phyloP scores from a whole-genome alignment of 2,329 filamentous ascomycete species.

The Orbilia blumenaviensis region DNA sequence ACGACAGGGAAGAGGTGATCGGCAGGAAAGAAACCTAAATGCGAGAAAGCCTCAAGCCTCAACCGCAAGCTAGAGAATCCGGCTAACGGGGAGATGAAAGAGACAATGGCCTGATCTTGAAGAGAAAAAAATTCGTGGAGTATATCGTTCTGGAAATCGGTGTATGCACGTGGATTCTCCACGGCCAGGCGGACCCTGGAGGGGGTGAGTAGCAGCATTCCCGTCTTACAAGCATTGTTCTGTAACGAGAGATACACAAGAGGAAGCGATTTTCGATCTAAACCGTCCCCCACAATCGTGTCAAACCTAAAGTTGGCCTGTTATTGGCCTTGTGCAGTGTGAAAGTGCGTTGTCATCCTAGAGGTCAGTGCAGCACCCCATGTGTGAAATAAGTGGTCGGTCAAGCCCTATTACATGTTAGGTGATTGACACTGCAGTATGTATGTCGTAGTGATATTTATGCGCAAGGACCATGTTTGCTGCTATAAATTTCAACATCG shows the following conservation, averaged over 20 bases:
- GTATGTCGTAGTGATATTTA: background rate
- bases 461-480: background rate
- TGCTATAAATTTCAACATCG: background rate
- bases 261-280: conserved; percentile 8
- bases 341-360: conserved; percentile 13
- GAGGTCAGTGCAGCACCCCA: background rate
- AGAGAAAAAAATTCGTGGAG: background rate
- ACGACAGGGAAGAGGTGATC: background rate
- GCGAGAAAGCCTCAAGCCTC: background rate
- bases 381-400: background rate
- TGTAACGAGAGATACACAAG: background rate
- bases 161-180: background rate
- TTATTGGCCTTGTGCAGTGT: background rate
- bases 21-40: background rate
- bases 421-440: conserved; percentile 1
- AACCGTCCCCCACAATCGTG: conserved; percentile 14
- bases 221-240: background rate
- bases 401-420: background rate
- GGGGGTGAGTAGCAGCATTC: background rate
- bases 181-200: conserved; percentile 8
- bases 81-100: background rate
- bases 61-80: background rate
- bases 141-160: conserved; percentile 1
- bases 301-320: background rate
- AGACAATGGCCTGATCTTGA: background rate